Conservation (phyloP, 208 protist genomes). For the Trypanosoma melophagium region DNA sequence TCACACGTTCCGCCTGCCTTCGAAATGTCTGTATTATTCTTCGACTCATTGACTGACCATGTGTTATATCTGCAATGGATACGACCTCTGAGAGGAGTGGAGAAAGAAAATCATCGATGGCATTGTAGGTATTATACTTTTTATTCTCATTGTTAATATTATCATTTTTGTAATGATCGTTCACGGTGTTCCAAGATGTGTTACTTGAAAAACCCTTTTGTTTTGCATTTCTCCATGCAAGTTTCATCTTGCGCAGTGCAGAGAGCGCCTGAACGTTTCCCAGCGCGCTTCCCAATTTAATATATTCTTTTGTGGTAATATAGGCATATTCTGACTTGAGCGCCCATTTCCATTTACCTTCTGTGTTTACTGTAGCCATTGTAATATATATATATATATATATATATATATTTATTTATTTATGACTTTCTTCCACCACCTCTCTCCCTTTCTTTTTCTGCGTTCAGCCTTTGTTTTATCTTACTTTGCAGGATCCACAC, state of each 20-base stretch:
- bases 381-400: neutral
- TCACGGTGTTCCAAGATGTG: neutral
- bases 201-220: neutral
- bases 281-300: constrained; percentile 46
- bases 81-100: constrained; percentile 37
- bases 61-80: constrained; percentile 41
- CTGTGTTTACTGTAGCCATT: constrained; percentile 44
- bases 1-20: constrained; percentile 24
- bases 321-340: constrained; percentile 40
- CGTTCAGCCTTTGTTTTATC: neutral
- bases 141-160: neutral
- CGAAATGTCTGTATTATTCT: constrained; percentile 33
- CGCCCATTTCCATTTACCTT: constrained; percentile 46
- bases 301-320: constrained; percentile 47
- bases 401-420: neutral
- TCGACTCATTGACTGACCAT: constrained; percentile 46
- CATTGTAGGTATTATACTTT: neutral
- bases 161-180: too few species aligned
- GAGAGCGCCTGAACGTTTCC: constrained; percentile 38
- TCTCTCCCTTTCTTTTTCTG: neutral
- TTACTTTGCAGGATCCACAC: too few species aligned
- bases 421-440: neutral
- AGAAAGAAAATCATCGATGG: neutral
- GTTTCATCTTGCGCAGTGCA: constrained; percentile 13
- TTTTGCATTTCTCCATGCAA: constrained; percentile 16